A percentile compares a stretch with the other conserved stretches of the same genome.
Evolutionary conservation across 2,329 filamentous ascomycete genomes (phyloP).

Genomic region (Botryosphaeria dothidea): DNA sequence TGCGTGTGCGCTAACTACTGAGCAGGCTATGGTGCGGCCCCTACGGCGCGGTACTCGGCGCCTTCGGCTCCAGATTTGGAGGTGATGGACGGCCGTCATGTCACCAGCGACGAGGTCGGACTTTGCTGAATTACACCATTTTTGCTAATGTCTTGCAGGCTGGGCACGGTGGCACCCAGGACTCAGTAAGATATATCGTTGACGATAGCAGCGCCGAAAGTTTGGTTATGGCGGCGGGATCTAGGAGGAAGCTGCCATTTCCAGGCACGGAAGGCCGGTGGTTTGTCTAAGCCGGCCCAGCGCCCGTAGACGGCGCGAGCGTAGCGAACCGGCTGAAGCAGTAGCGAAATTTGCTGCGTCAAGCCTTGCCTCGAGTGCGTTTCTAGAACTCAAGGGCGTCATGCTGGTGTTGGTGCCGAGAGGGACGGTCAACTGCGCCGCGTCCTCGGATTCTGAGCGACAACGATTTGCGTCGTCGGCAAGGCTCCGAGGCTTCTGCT

Average conservation of each 20-base stretch:
- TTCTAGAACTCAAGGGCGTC: slow-evolving; percentile 2
- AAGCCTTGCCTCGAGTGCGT: background rate
- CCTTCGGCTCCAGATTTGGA: background rate
- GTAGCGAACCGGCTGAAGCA: slow-evolving; percentile 5
- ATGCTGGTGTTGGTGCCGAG: slow-evolving; percentile 3
- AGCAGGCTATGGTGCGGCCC: background rate
- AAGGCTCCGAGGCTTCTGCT: background rate
- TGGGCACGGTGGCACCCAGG: background rate
- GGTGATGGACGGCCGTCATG: background rate
- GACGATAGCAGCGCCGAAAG: background rate
- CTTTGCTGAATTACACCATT: background rate
- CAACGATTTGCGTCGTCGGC: background rate
- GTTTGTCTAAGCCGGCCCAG: background rate
- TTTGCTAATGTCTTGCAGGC: slow-evolving; percentile 12
- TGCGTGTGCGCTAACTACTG: background rate
- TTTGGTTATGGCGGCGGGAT: slow-evolving; percentile 4
- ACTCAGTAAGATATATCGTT: background rate
- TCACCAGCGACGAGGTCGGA: background rate
- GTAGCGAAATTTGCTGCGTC: slow-evolving; percentile 14
- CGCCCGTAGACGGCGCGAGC: background rate
- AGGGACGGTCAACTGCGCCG: background rate
- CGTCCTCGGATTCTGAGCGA: background rate
- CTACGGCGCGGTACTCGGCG: slow-evolving; percentile 11
- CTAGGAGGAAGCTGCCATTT: background rate
- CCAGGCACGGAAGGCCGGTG: slow-evolving; percentile 1